Conservation (phyloP, 164 flowering plant species). For the Kingdonia uniflora region DNA sequence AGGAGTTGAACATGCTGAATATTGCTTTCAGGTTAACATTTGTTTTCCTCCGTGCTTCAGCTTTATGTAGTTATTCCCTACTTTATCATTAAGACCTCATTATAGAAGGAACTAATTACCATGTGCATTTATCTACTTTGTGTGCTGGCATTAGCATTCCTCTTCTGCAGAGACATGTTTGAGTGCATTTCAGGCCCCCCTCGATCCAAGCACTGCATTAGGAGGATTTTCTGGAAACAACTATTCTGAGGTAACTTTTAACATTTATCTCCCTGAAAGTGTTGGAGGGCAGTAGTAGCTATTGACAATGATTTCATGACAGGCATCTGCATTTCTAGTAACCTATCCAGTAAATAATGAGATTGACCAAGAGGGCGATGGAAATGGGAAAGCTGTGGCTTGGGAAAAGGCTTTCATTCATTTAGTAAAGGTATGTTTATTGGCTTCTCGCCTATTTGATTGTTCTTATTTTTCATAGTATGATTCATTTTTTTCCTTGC, state of each 20-base stretch:
- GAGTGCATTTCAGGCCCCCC: conserved; percentile 93
- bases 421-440: conserved; percentile 49
- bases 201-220: conserved; percentile 86
- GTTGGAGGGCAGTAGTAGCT: conserved; percentile 6
- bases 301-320: conserved; percentile 17
- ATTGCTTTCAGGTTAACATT: conserved; percentile 77
- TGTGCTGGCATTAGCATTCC: conserved; percentile 47
- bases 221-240: conserved; percentile 84
- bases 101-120: background rate
- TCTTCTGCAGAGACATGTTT: conserved; percentile 66
- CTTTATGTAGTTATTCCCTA: background rate
- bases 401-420: conserved; percentile 98
- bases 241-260: conserved; percentile 57
- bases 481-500: too few relatives aligned
- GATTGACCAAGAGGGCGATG: conserved; percentile 44
- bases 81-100: background rate
- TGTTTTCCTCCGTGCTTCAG: background rate
- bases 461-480: too few relatives aligned
- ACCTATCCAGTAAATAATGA: conserved; percentile 91
- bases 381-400: conserved; percentile 64
- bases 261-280: background rate
- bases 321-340: conserved; percentile 93
- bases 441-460: background rate
- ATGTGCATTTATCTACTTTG: conserved; percentile 7
- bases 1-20: conserved; percentile 69